phyloP scores from a whole-genome alignment of 2,329 filamentous ascomycete genomes.

The Rhinocladiella similis region DNA sequence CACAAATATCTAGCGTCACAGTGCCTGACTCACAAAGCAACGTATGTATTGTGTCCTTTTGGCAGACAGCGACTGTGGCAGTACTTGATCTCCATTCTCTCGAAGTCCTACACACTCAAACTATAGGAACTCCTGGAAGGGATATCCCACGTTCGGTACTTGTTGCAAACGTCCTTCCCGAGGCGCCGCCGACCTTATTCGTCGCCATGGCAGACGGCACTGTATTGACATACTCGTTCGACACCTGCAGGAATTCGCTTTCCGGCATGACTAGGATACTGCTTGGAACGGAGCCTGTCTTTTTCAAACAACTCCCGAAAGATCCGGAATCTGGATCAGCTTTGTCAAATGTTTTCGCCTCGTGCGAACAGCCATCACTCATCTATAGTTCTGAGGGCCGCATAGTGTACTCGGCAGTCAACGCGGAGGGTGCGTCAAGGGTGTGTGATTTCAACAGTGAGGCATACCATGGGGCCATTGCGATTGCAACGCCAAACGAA shows the following conservation, averaged over 20 bases:
- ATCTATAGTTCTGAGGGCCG: slow-evolving; percentile 88
- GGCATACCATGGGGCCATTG: slow-evolving; percentile 77
- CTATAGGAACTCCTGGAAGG: slow-evolving; percentile 64
- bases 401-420: slow-evolving; percentile 90
- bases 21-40: slow-evolving; percentile 64
- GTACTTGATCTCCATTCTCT: slow-evolving; percentile 70
- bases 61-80: slow-evolving; percentile 77
- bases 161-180: slow-evolving; percentile 70
- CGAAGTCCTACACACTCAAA: slow-evolving; percentile 64
- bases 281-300: slow-evolving; percentile 80
- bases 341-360: slow-evolving; percentile 82
- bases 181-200: slow-evolving; percentile 73
- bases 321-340: slow-evolving; percentile 45
- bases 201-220: slow-evolving; percentile 91
- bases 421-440: slow-evolving; percentile 78
- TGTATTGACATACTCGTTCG: slow-evolving; percentile 78
- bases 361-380: slow-evolving; percentile 88
- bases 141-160: slow-evolving; percentile 82
- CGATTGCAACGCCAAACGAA: slow-evolving; percentile 74
- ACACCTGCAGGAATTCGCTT: slow-evolving; percentile 61
- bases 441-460: slow-evolving; percentile 81
- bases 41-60: slow-evolving; percentile 81
- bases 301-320: slow-evolving; percentile 74
- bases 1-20: slow-evolving; percentile 84
- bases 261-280: slow-evolving; percentile 77